These are phyloP conservation scores for Amborella trichopoda DNA, from an alignment of 164 flowering plant species.

Conservation along the genomic window DNA sequence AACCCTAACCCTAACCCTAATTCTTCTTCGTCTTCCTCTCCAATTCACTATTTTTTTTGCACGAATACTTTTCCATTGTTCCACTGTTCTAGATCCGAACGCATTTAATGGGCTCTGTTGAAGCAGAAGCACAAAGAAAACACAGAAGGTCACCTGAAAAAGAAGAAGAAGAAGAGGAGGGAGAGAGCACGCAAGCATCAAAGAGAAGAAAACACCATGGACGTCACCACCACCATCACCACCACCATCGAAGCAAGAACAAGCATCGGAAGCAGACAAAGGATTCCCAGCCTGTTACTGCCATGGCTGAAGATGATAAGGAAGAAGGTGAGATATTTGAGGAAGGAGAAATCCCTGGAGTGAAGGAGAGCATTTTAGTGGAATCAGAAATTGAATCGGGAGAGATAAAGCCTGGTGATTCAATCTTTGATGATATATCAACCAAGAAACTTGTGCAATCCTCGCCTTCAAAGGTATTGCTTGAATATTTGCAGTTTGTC, in stretches of 20 bases:
- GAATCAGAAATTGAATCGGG: slow-evolving; percentile 43
- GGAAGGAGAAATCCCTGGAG: slow-evolving; percentile 27
- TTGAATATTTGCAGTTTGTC: slow-evolving; percentile 31
- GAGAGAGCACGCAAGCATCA: slow-evolving; percentile 12
- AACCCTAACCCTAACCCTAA: too few relatives aligned
- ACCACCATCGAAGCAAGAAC: slow-evolving; percentile 45
- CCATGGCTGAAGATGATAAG: slow-evolving; percentile 44
- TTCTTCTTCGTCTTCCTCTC: too few relatives aligned
- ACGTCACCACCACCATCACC: slow-evolving; percentile 23
- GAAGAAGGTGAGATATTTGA: slow-evolving; percentile 98
- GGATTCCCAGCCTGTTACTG: slow-evolving; percentile 2
- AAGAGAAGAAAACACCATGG: slow-evolving; percentile 74
- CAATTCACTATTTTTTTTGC: too few relatives aligned
- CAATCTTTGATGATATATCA: slow-evolving; percentile 1
- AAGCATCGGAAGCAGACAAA: slow-evolving; percentile 12
- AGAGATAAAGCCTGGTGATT: slow-evolving; percentile 22
- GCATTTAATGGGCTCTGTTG: too few relatives aligned
- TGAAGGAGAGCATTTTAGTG: slow-evolving; percentile 6
- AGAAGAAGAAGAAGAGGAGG: slow-evolving; percentile 34
- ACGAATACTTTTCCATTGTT: too few relatives aligned
- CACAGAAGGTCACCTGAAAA: slow-evolving; percentile 36
- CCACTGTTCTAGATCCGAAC: too few relatives aligned
- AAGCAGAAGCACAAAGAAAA: slow-evolving; percentile 32
- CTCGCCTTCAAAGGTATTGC: slow-evolving; percentile 9
- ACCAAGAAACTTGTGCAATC: too few relatives aligned